These are phyloP conservation scores for Coemansia reversa DNA, from an alignment of 192 early-diverging fungal genomes.

Conservation along the genomic window DNA sequence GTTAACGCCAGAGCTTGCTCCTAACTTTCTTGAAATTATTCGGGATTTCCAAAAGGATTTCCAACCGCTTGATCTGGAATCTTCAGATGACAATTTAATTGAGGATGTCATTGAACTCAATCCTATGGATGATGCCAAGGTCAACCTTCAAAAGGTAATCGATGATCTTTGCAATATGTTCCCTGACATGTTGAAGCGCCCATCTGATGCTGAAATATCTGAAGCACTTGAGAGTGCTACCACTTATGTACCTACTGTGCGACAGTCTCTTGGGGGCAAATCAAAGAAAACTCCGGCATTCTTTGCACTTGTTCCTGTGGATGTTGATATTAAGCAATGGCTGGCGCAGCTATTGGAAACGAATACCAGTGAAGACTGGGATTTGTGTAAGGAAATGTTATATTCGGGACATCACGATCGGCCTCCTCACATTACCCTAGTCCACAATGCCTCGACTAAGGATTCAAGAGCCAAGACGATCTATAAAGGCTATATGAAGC, in stretches of 20 bases:
- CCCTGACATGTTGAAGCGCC: slow-evolving; percentile 31
- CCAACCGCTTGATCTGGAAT: slow-evolving; percentile 57
- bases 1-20: slow-evolving; percentile 66
- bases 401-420: slow-evolving; percentile 1
- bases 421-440: slow-evolving; percentile 57
- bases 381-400: slow-evolving; percentile 20
- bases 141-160: slow-evolving; percentile 52
- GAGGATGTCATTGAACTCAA: slow-evolving; percentile 61
- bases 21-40: slow-evolving; percentile 61
- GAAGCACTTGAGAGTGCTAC: slow-evolving; percentile 55
- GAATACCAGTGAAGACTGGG: slow-evolving; percentile 15
- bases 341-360: slow-evolving; percentile 18
- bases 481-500: slow-evolving; percentile 25
- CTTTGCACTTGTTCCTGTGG: slow-evolving; percentile 28
- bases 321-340: slow-evolving; percentile 18
- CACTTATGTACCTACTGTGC: slow-evolving; percentile 45
- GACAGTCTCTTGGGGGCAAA: slow-evolving; percentile 26
- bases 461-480: slow-evolving; percentile 29
- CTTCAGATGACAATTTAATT: slow-evolving; percentile 55
- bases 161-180: slow-evolving; percentile 52
- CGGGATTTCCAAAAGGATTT: slow-evolving; percentile 55
- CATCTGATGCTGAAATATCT: slow-evolving; percentile 53
- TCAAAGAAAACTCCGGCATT: slow-evolving; percentile 16
- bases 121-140: slow-evolving; percentile 51
- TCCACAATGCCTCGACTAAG: slow-evolving; percentile 32